These are phyloP conservation scores for Aspergillus brunneoviolaceus DNA, from an alignment of 2,329 filamentous ascomycete genomes.

Conservation along the genomic window DNA sequence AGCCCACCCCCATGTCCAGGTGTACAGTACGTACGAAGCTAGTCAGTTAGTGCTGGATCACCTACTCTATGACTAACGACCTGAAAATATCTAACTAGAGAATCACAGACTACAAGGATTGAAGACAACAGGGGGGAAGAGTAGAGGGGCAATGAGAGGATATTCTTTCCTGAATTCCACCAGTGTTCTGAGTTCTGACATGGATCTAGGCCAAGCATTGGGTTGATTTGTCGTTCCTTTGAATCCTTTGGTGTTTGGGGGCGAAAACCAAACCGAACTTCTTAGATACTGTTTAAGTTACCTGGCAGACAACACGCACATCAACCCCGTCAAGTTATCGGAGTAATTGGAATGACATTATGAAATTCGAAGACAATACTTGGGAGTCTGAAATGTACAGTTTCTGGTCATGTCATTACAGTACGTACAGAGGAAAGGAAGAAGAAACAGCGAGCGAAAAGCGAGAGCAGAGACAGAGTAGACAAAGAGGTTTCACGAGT, in stretches of 20 bases:
- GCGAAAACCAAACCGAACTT: background rate
- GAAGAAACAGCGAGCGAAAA: no score
- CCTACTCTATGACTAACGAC: no score
- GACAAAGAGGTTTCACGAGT: background rate
- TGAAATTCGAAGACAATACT: no score
- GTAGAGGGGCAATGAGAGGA: background rate
- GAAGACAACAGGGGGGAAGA: background rate
- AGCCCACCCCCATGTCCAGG: background rate
- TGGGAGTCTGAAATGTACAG: no score
- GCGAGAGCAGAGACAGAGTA: background rate
- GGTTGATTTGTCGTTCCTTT: background rate
- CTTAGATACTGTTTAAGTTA: no score
- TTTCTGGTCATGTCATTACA: no score
- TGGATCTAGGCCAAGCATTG: background rate
- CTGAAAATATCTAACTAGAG: no score
- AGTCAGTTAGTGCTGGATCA: background rate
- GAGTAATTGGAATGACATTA: no score
- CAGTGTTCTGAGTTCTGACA: background rate
- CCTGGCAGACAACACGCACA: no score
- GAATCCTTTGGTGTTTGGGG: background rate
- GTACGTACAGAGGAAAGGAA: no score
- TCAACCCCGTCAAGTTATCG: no score
- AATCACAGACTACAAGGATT: no score
- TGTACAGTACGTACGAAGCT: background rate
- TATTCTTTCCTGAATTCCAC: background rate